A percentile compares a stretch with the other conserved stretches of the same genome.
phyloP scores from a whole-genome alignment of 2,329 filamentous ascomycete genomes.

The Teratosphaeria epicoccoides region DNA sequence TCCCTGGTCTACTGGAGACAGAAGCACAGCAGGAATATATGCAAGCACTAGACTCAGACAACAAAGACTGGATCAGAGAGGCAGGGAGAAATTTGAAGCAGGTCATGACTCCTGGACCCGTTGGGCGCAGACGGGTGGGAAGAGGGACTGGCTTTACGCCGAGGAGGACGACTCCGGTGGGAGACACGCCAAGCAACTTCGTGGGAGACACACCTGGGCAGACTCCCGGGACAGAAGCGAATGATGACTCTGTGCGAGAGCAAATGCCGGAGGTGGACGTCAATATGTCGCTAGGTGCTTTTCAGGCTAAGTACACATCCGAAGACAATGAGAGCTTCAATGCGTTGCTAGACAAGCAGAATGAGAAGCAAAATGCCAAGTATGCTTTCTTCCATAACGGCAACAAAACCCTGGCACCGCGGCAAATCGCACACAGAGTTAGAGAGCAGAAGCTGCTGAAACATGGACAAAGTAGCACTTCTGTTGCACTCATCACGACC shows the following conservation, averaged over 20 bases:
- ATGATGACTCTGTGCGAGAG: constrained; percentile 21
- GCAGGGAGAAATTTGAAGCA: constrained; percentile 54
- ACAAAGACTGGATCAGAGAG: constrained; percentile 75
- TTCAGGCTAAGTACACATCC: constrained; percentile 88
- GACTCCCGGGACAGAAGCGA: constrained; percentile 38
- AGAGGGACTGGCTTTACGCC: constrained; percentile 29
- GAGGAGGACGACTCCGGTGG: constrained; percentile 10
- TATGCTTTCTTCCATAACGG: constrained; percentile 81
- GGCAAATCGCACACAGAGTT: constrained; percentile 46
- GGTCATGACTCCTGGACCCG: constrained; percentile 69
- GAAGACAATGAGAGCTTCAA: constrained; percentile 98
- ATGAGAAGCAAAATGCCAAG: constrained; percentile 70
- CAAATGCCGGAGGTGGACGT: constrained; percentile 51
- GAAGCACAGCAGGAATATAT: constrained; percentile 87
- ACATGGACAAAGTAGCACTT: constrained; percentile 5
- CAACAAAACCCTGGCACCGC: constrained; percentile 65
- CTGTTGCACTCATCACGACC: constrained; percentile 16
- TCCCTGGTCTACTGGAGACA: constrained; percentile 77
- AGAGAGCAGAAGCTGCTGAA: constrained; percentile 53
- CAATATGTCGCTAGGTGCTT: constrained; percentile 70
- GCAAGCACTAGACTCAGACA: constrained; percentile 76
- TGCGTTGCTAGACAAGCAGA: constrained; percentile 80
- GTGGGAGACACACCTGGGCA: constrained; percentile 63
- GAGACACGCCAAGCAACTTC: constrained; percentile 37
- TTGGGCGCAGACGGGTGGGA: constrained; percentile 28